Percentiles rank a stretch among this genome's conserved stretches.
These are phyloP conservation scores for Diaporthe sp. DNA, from an alignment of 2,329 filamentous ascomycete species.

Conservation along the genomic window DNA sequence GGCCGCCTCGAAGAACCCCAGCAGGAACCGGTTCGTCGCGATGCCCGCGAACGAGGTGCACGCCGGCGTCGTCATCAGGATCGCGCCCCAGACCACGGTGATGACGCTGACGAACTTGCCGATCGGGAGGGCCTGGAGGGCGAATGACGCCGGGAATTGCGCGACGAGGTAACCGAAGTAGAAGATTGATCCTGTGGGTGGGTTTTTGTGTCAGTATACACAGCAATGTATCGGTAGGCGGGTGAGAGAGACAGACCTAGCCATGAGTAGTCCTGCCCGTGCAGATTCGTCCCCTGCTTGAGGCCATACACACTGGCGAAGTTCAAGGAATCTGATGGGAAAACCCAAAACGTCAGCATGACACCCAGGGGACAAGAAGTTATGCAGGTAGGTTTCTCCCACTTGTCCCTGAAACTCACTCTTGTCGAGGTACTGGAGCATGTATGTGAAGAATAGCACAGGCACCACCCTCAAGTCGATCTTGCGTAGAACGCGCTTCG, in stretches of 20 bases:
- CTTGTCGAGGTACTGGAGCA: constrained; percentile 49
- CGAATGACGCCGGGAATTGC: constrained; percentile 55
- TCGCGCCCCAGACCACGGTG: constrained; percentile 58
- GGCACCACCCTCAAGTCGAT: constrained; percentile 46
- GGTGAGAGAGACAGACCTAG: constrained; percentile 42
- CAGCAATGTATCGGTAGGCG: constrained; percentile 22
- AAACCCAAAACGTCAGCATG: neutral
- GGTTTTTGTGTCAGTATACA: neutral
- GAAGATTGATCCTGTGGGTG: constrained; percentile 59
- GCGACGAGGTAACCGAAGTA: constrained; percentile 61
- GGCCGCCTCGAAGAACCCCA: constrained; percentile 66
- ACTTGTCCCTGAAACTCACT: constrained; percentile 35
- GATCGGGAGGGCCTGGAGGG: constrained; percentile 59
- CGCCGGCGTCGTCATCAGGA: constrained; percentile 59
- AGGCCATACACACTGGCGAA: constrained; percentile 62
- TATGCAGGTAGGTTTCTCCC: neutral
- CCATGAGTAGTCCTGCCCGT: constrained; percentile 63
- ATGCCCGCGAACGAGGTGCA: constrained; percentile 65
- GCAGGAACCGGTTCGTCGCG: constrained; percentile 65
- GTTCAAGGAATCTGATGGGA: constrained; percentile 51
- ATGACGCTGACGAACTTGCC: constrained; percentile 58
- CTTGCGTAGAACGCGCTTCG: constrained; percentile 44
- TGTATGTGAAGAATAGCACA: constrained; percentile 45
- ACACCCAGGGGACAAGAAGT: neutral
- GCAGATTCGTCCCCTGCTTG: constrained; percentile 56